Percentiles rank a stretch among this genome's conserved stretches.
Conservation (phyloP, 1,139 yeast genomes). For the Geotrichum restrictum region DNA sequence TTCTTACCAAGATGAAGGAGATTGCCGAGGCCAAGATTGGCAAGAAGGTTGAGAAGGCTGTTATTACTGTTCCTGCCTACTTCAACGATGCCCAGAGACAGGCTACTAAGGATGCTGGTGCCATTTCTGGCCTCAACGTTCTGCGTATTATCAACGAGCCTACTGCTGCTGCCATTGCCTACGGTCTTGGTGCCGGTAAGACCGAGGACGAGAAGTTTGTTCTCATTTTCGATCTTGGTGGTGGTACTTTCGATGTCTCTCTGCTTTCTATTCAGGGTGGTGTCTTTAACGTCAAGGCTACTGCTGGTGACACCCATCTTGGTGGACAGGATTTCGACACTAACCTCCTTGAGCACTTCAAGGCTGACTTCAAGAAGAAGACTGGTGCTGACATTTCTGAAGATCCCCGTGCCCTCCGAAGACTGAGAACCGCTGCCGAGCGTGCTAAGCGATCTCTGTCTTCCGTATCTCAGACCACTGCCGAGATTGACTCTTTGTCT, state of each 20-base stretch:
- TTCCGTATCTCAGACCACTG: constrained; percentile 79
- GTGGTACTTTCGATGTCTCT: constrained; percentile 98
- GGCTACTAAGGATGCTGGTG: constrained; percentile 98
- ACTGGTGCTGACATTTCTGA: constrained; percentile 68
- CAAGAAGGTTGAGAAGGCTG: constrained; percentile 90
- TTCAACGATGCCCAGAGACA: constrained; percentile 97
- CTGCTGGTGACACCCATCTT: constrained; percentile 58
- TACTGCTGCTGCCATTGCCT: constrained; percentile 97
- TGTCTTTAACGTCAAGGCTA: constrained; percentile 93
- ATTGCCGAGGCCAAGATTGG: constrained; percentile 95
- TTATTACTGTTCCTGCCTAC: constrained; percentile 94
- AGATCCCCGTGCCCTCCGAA: constrained; percentile 79
- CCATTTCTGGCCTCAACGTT: constrained; percentile 94
- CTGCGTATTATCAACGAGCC: constrained; percentile 97
- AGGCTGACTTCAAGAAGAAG: constrained; percentile 81
- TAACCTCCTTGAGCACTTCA: constrained; percentile 73
- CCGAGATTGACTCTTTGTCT: constrained; percentile 76
- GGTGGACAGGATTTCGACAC: constrained; percentile 64
- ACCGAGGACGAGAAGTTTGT: constrained; percentile 73
- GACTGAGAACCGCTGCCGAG: constrained; percentile 88
- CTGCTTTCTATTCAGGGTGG: constrained; percentile 90
- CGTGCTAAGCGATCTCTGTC: constrained; percentile 89
- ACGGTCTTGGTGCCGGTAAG: constrained; percentile 95
- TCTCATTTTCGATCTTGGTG: constrained; percentile 91
- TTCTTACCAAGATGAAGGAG: constrained; percentile 95